Evolutionary conservation across 306 rosid species (phyloP).

Genomic region (Quercus bicolor): DNA sequence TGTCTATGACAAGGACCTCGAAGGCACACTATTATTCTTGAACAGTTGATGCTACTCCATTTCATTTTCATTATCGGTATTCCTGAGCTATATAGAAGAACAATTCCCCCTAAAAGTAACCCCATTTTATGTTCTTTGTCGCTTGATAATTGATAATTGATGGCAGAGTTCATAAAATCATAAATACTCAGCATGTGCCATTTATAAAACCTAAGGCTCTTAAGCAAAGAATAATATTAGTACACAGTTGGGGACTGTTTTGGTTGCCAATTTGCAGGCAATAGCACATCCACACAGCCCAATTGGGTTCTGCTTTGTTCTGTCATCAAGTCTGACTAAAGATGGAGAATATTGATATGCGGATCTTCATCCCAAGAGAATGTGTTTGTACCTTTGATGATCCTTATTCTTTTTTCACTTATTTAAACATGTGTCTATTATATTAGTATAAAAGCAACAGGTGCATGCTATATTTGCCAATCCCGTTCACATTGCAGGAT

Average conservation of each 20-base stretch:
- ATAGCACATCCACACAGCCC: not conserved
- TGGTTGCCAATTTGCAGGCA: constrained; percentile 9
- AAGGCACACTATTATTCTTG: not conserved
- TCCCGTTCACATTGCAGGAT: no score
- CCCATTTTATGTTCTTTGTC: not conserved
- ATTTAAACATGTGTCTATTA: not conserved
- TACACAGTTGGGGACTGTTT: not conserved
- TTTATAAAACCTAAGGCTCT: not conserved
- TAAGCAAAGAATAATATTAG: not conserved
- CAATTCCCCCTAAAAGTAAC: not conserved
- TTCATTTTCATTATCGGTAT: not conserved
- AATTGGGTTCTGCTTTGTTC: not conserved
- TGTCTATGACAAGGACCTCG: not conserved
- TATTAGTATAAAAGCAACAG: not conserved
- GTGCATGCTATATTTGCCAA: not conserved
- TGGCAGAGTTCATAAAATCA: not conserved
- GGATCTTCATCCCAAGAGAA: not conserved
- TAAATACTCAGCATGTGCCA: not conserved
- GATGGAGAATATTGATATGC: not conserved
- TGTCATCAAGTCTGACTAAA: not conserved
- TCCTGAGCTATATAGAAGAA: constrained; percentile 17
- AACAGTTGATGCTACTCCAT: not conserved
- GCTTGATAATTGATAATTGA: not conserved
- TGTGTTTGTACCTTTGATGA: not conserved
- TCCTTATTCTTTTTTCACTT: not conserved